These are phyloP conservation scores for Apiotrichum laibachii DNA, from an alignment of 1,284 basidiomycete genomes.

Conservation along the genomic window DNA sequence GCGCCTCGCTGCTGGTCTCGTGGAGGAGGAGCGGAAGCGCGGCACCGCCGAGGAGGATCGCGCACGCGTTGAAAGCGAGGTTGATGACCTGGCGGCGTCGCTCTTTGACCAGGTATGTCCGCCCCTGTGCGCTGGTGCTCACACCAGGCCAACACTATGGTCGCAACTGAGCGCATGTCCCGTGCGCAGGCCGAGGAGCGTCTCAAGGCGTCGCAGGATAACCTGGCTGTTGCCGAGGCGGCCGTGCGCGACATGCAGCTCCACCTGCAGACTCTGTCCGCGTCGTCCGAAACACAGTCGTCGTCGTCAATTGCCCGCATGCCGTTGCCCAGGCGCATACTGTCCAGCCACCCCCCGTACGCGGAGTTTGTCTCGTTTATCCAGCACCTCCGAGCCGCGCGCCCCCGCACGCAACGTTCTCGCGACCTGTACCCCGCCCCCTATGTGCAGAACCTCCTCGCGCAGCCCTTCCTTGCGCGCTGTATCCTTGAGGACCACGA, in stretches of 20 bases:
- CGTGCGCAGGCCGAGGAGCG: slow-evolving; percentile 76
- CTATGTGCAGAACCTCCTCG: slow-evolving; percentile 66
- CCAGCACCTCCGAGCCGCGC: slow-evolving; percentile 71
- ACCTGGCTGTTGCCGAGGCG: slow-evolving; percentile 79
- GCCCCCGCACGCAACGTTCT: slow-evolving; percentile 49
- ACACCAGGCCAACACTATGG: slow-evolving; percentile 78
- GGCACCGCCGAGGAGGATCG: slow-evolving; percentile 85
- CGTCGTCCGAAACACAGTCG: slow-evolving; percentile 14
- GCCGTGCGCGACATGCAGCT: slow-evolving; percentile 77
- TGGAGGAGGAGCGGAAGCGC: slow-evolving; percentile 85
- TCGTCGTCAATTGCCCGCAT: slow-evolving; percentile 4
- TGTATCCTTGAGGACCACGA: slow-evolving; percentile 87
- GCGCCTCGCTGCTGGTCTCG: slow-evolving; percentile 87
- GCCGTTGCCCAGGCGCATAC: slow-evolving; percentile 50
- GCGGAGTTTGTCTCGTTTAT: slow-evolving; percentile 82
- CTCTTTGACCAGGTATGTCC: slow-evolving; percentile 63
- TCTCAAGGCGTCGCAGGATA: slow-evolving; percentile 72
- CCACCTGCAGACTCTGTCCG: slow-evolving; percentile 68
- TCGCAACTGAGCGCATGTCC: slow-evolving; percentile 80
- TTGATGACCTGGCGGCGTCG: slow-evolving; percentile 88
- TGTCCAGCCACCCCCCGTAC: slow-evolving; percentile 73
- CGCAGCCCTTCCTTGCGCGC: slow-evolving; percentile 79
- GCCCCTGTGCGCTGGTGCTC: neutral
- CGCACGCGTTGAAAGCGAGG: slow-evolving; percentile 72
- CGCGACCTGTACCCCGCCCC: slow-evolving; percentile 55